Percentiles rank a stretch among this genome's conserved stretches.
Evolutionary conservation across 164 flowering plant genomes (phyloP).

Genomic region (Sextonia rubra): DNA sequence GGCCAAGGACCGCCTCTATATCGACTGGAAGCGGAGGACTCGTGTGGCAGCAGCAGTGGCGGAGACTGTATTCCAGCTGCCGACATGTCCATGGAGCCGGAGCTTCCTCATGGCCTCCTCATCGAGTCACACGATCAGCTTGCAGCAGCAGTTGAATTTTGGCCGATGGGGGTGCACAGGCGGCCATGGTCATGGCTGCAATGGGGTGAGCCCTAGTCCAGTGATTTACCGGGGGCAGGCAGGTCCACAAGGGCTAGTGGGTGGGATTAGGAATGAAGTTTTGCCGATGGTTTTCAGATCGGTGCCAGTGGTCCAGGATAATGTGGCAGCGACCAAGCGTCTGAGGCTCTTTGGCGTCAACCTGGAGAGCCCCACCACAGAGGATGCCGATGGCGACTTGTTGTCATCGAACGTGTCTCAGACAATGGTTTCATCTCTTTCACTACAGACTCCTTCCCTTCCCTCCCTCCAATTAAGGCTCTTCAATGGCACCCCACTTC

Average conservation of each 20-base stretch:
- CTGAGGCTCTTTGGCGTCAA: slow-evolving; percentile 85
- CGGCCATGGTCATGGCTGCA: slow-evolving; percentile 11
- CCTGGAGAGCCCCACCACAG: slow-evolving; percentile 66
- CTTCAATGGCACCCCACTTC: slow-evolving; percentile 6
- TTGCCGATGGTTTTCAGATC: slow-evolving; percentile 44
- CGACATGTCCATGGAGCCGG: slow-evolving; percentile 32
- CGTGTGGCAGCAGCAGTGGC: slow-evolving; percentile 11
- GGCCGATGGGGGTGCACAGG: slow-evolving; percentile 4
- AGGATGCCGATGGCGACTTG: slow-evolving; percentile 20
- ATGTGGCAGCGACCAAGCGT: slow-evolving; percentile 45
- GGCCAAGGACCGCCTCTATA: slow-evolving; percentile 51
- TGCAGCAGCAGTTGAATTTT: slow-evolving; percentile 17
- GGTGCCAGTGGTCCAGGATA: slow-evolving; percentile 70
- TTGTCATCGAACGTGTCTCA: not conserved
- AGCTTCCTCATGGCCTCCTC: slow-evolving; percentile 18
- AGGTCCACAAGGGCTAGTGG: slow-evolving; percentile 6
- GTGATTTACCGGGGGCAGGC: slow-evolving; percentile 20
- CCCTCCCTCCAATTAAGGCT: slow-evolving; percentile 13
- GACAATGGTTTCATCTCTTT: not conserved
- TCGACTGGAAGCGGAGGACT: slow-evolving; percentile 80
- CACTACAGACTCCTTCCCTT: not conserved
- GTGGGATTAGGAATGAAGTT: slow-evolving; percentile 4
- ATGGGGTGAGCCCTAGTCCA: slow-evolving; percentile 16
- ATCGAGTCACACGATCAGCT: slow-evolving; percentile 5
- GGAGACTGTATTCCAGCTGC: slow-evolving; percentile 16